Conservation (phyloP, 495 filamentous ascomycete species). For the Chaetomium fimeti region DNA sequence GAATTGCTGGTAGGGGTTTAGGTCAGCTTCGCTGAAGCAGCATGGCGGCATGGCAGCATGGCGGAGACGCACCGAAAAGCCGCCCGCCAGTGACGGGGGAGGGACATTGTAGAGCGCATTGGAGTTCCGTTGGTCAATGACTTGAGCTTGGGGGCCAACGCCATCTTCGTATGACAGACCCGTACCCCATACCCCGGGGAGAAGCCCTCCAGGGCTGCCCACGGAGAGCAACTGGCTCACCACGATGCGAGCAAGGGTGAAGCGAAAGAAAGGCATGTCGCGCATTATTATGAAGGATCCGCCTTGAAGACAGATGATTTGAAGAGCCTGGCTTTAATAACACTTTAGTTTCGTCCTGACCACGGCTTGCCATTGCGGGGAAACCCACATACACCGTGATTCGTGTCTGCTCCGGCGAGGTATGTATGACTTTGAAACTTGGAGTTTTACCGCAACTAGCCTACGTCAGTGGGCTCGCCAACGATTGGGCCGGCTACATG, state of each 20-base stretch:
- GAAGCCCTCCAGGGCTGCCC: too few relatives aligned
- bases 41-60: neutral
- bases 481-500: constrained; percentile 12
- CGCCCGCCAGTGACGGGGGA: constrained; percentile 31
- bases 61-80: constrained; percentile 26
- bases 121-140: constrained; percentile 45
- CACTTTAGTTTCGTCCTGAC: neutral
- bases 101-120: constrained; percentile 39
- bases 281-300: too few relatives aligned
- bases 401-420: too few relatives aligned
- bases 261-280: neutral
- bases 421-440: too few relatives aligned
- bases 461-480: constrained; percentile 4
- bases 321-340: neutral
- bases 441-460: neutral
- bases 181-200: neutral
- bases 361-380: neutral
- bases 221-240: neutral
- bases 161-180: neutral
- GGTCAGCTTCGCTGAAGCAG: constrained; percentile 6
- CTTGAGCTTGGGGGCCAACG: constrained; percentile 43
- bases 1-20: constrained; percentile 31
- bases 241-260: neutral
- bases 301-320: neutral
- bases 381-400: neutral